These are phyloP conservation scores for Diphasiastrum complanatum DNA, from an alignment of 83 land plant genomes.

Conservation along the genomic window DNA sequence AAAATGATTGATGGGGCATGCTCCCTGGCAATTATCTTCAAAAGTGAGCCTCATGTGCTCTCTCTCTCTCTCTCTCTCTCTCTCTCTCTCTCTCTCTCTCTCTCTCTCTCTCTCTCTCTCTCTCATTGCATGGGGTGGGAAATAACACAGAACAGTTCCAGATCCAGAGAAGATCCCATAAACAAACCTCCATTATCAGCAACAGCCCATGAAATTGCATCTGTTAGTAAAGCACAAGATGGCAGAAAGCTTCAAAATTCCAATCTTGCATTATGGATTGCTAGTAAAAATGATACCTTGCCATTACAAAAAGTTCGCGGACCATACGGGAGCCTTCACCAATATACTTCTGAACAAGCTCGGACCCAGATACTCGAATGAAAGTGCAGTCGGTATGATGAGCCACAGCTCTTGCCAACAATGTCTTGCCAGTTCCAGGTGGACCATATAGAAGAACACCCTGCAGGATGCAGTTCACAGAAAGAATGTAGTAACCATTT, in stretches of 20 bases:
- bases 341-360: slow-evolving; percentile 93
- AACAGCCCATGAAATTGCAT: background rate
- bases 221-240: background rate
- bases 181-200: background rate
- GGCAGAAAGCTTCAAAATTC: no score
- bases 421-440: slow-evolving; percentile 96
- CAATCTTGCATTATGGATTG: no score
- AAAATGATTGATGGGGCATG: slow-evolving; percentile 98
- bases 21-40: slow-evolving; percentile 46
- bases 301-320: slow-evolving; percentile 78
- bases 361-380: slow-evolving; percentile 94
- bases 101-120: no score
- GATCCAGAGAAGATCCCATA: background rate
- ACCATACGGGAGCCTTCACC: slow-evolving; percentile 99
- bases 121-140: no score
- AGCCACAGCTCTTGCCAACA: slow-evolving; percentile 93
- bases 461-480: slow-evolving; percentile 32
- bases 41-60: background rate
- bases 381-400: slow-evolving; percentile 98
- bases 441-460: slow-evolving; percentile 97
- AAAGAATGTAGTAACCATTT: background rate
- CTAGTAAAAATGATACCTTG: no score
- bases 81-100: no score
- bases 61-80: background rate
- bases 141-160: no score